These are phyloP conservation scores for Craterostigma plantagineum DNA, from an alignment of 257 asterid genomes.

Conservation along the genomic window DNA sequence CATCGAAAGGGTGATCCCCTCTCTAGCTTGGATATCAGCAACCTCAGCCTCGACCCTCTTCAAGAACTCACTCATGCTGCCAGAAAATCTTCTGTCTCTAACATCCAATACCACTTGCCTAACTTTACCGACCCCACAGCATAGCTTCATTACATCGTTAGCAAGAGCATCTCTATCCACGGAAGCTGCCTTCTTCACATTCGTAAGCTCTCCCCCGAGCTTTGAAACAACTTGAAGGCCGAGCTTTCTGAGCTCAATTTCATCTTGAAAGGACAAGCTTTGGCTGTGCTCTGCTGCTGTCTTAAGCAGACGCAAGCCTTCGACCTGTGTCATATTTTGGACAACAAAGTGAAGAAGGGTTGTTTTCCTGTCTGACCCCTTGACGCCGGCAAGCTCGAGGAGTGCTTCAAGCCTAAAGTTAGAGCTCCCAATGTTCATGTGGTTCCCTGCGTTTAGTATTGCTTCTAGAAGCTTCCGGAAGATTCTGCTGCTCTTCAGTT, in stretches of 20 bases:
- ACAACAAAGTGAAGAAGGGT: conserved; percentile 73
- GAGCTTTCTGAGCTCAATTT: conserved; percentile 10
- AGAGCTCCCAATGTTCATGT: conserved; percentile 79
- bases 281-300: conserved; percentile 32
- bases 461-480: conserved; percentile 91
- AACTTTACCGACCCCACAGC: conserved; percentile 9
- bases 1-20: conserved; percentile 30
- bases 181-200: conserved; percentile 60
- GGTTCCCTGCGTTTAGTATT: conserved; percentile 86
- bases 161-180: conserved; percentile 15
- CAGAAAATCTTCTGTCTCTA: conserved; percentile 10
- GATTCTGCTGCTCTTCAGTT: conserved; percentile 66
- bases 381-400: conserved; percentile 72
- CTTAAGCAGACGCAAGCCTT: conserved; percentile 64
- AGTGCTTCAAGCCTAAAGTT: conserved; percentile 94
- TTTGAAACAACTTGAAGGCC: conserved; percentile 74
- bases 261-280: conserved; percentile 19
- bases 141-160: neutral
- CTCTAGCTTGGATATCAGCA: conserved; percentile 21
- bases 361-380: conserved; percentile 84
- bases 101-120: neutral
- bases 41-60: conserved; percentile 24
- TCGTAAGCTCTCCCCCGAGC: conserved; percentile 48
- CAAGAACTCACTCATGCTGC: conserved; percentile 22
- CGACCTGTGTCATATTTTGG: conserved; percentile 74